phyloP scores from a whole-genome alignment of 768 basidiomycete genomes.

The Russula sp. region DNA sequence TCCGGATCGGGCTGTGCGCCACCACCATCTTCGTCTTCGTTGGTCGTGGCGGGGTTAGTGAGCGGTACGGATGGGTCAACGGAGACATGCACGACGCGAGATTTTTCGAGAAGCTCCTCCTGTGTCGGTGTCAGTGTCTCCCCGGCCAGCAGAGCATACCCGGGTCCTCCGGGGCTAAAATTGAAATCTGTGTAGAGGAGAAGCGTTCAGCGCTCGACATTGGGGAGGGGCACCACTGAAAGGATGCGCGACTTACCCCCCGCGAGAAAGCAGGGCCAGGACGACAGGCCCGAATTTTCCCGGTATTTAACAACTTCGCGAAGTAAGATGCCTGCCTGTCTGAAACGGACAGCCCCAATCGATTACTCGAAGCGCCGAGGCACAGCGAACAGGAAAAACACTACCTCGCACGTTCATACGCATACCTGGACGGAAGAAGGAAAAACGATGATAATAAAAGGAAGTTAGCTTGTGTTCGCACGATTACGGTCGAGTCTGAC shows the following conservation, averaged over 20 bases:
- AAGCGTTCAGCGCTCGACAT: not conserved
- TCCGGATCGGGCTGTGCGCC: constrained; percentile 53
- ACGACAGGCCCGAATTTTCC: constrained; percentile 34
- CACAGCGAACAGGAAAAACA: not conserved
- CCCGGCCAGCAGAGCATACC: constrained; percentile 71
- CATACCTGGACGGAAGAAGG: constrained; percentile 41
- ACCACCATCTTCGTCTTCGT: constrained; percentile 41
- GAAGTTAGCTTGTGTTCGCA: not conserved
- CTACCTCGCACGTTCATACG: constrained; percentile 79
- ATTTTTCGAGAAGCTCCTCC: constrained; percentile 44
- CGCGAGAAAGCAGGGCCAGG: constrained; percentile 78
- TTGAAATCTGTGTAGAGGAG: constrained; percentile 67
- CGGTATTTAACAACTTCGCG: constrained; percentile 58
- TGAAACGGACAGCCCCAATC: constrained; percentile 26
- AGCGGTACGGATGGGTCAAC: constrained; percentile 53
- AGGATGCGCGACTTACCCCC: constrained; percentile 52
- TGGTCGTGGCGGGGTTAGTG: constrained; percentile 26
- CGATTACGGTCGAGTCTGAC: constrained; percentile 26
- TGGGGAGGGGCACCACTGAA: not conserved
- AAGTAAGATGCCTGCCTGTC: constrained; percentile 73
- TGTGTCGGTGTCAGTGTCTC: constrained; percentile 53
- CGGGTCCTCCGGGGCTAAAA: constrained; percentile 73
- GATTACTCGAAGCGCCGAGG: not conserved
- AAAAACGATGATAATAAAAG: not conserved
- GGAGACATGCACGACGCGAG: constrained; percentile 67